Evolutionary conservation across 2,329 filamentous ascomycete genomes (phyloP), one percentile per base, ranked within the genome.

Genomic region (Fusarium multiceps): DNA sequence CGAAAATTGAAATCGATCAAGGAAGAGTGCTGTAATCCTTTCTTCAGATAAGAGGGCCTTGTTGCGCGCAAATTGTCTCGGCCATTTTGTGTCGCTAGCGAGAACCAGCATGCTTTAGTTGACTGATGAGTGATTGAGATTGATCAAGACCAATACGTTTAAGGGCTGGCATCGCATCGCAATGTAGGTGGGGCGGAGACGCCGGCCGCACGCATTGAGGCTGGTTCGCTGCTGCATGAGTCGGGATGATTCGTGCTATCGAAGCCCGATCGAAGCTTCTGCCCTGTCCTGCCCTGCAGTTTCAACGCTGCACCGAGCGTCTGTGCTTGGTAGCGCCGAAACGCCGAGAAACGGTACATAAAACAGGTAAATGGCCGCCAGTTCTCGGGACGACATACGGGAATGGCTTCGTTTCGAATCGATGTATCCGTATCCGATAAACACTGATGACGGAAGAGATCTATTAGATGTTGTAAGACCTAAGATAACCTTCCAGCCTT

Each of bases 221-320:
- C 66, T 74, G 45, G 65, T 16, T 34, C 42, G 53, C 14, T 49
- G 46, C 64, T 66, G 67, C 69, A 68, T 59, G 58, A 64, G 63
- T 61, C 61, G 62, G 63, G 63, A 70, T 64, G 71, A 74, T 72
- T 75, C 72, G 72, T 72, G 71, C 54, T 72, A 73, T 75, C 70
- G 74, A 75, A 75, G 72, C 72, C 61, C 60, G 59, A 74, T 75
- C 58, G 74, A 75, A 75, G 74, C 72, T 74, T 74, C 69, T 72
- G 57, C 58, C 58, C 64, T 62, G 63, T 74, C 73, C 69, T 73
- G 57, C 56, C 58, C 64, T 62, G 63, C 53, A 66, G 55, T 55
- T 67, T 49, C 41, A 60, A 55, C 54, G 63, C 46, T 69, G 68
- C 50, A 43, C 68, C 59, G 68, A 62, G 68, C 59, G 53, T 60